Evolutionary conservation across 495 filamentous ascomycete genomes (phyloP).

Genomic region (Hypomontagnella monticulosa): DNA sequence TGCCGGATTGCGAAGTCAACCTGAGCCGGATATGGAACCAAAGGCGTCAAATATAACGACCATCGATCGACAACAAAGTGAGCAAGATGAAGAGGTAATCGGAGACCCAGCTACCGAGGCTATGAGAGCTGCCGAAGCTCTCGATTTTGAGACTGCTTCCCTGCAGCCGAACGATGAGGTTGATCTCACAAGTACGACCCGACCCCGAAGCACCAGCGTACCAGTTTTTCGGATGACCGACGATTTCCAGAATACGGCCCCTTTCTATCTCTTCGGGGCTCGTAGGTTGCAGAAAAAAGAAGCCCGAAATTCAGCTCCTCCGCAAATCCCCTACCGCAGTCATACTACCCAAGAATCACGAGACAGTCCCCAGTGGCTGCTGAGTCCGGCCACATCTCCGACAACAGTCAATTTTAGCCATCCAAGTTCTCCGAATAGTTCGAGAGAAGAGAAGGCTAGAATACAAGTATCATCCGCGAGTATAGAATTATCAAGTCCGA

Average conservation of each 20-base stretch:
- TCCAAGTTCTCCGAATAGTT: neutral
- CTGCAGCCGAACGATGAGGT: slow-evolving; percentile 52
- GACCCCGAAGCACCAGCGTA: slow-evolving; percentile 51
- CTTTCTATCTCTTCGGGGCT: slow-evolving; percentile 46
- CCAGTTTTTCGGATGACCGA: slow-evolving; percentile 43
- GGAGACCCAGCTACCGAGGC: slow-evolving; percentile 55
- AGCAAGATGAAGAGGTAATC: slow-evolving; percentile 14
- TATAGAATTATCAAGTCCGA: slow-evolving; percentile 17
- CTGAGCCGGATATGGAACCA: neutral
- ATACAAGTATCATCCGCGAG: slow-evolving; percentile 24
- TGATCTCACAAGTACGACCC: slow-evolving; percentile 45
- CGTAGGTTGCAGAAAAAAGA: slow-evolving; percentile 20
- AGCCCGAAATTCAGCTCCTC: neutral
- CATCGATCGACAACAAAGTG: neutral
- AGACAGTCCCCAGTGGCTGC: slow-evolving; percentile 5
- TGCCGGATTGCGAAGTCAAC: slow-evolving; percentile 43
- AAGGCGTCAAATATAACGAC: slow-evolving; percentile 3
- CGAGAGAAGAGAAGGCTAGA: slow-evolving; percentile 5
- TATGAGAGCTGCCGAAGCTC: slow-evolving; percentile 62
- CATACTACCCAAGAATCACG: slow-evolving; percentile 17
- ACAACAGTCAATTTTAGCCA: neutral
- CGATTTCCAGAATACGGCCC: slow-evolving; percentile 39
- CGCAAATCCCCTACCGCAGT: slow-evolving; percentile 21
- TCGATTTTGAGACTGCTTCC: slow-evolving; percentile 57
- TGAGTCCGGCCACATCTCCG: slow-evolving; percentile 17